Percentiles rank a stretch among this genome's conserved stretches.
phyloP scores from a whole-genome alignment of 176 grass and related monocot genomes.

The Zea luxurians region DNA sequence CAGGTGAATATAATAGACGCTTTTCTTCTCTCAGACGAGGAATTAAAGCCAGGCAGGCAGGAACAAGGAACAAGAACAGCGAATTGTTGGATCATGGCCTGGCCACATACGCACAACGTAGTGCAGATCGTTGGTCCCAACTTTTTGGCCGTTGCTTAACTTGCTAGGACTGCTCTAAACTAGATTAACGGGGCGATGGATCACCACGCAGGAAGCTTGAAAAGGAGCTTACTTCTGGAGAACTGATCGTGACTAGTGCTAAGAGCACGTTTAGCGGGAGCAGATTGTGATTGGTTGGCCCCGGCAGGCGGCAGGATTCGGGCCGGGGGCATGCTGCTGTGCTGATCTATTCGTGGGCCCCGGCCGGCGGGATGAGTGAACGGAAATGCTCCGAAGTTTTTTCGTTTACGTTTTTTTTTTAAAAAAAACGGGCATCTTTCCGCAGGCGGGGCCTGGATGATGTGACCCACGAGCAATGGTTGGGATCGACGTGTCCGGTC shows the following conservation, averaged over 20 bases:
- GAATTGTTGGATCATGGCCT: background rate
- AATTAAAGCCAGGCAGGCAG: background rate
- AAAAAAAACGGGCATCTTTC: background rate
- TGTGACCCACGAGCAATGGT: conserved; percentile 32
- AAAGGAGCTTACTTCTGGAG: background rate
- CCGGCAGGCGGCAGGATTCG: background rate
- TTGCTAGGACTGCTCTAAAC: background rate
- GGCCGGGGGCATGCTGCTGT: background rate
- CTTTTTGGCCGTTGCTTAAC: background rate
- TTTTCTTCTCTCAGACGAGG: conserved; percentile 1
- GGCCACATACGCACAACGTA: background rate
- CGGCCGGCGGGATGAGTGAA: background rate
- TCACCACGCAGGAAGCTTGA: background rate
- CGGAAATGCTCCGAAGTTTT: conserved; percentile 13
- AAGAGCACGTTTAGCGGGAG: background rate
- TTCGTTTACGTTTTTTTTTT: background rate
- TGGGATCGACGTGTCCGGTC: conserved; percentile 22
- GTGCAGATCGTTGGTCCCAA: background rate
- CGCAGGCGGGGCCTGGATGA: background rate
- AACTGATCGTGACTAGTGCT: background rate
- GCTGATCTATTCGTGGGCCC: conserved; percentile 19
- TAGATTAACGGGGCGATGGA: background rate
- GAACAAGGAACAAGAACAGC: background rate
- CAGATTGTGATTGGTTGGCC: background rate
- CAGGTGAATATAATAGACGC: conserved; percentile 12